Evolutionary conservation across 331 rosid species (phyloP).

Genomic region (Malus hybrid): DNA sequence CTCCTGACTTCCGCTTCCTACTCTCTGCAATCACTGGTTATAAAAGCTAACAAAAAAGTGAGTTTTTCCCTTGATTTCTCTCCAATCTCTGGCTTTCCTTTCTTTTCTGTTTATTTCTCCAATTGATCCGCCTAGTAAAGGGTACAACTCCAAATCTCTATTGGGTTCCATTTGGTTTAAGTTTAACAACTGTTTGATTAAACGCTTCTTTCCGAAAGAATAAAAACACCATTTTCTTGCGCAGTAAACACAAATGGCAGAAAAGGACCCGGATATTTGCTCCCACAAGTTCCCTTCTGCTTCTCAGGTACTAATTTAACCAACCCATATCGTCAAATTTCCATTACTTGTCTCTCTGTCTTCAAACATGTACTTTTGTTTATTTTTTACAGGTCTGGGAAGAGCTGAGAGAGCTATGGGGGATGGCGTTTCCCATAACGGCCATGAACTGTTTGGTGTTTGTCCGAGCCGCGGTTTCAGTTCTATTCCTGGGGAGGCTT

Average conservation of each 20-base stretch:
- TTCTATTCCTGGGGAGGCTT: conserved; percentile 64
- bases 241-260: conserved; percentile 30
- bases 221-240: not conserved
- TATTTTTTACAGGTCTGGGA: conserved; percentile 40
- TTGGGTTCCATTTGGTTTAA: not conserved
- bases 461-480: conserved; percentile 65
- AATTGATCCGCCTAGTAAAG: not conserved
- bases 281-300: conserved; percentile 50
- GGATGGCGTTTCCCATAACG: conserved; percentile 72
- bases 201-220: not conserved
- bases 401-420: conserved; percentile 73
- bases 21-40: too few relatives aligned
- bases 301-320: conserved; percentile 46
- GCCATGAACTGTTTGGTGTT: conserved; percentile 67
- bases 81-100: not conserved
- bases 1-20: not conserved
- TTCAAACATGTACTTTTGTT: not conserved
- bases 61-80: not conserved
- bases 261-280: conserved; percentile 42
- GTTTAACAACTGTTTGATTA: not conserved
- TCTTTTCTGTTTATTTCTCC: not conserved
- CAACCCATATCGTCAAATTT: not conserved
- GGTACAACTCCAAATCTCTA: not conserved
- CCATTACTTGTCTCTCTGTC: not conserved
- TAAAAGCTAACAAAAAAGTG: not conserved